Percentiles rank a stretch among this genome's conserved stretches.
phyloP scores from a whole-genome alignment of 257 asterid genomes.

The Solanum tarijense region DNA sequence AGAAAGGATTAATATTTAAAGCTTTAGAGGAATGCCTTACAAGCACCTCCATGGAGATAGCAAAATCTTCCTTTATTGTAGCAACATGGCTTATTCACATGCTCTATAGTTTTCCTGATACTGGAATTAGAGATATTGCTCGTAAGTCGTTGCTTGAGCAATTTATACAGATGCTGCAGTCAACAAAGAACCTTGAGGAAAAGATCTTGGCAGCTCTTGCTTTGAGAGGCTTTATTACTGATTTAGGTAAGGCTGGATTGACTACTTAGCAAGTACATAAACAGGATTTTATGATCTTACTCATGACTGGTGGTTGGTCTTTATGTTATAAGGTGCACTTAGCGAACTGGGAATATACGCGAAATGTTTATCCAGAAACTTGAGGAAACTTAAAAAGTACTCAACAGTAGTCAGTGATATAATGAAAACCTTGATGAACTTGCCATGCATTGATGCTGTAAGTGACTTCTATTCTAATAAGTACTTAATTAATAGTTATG shows the following conservation, averaged over 20 bases:
- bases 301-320: background rate
- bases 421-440: conserved; percentile 60
- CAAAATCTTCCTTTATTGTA: conserved; percentile 51
- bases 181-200: conserved; percentile 72
- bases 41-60: conserved; percentile 63
- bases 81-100: conserved; percentile 72
- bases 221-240: conserved; percentile 49
- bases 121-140: conserved; percentile 54
- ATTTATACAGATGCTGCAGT: conserved; percentile 54
- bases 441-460: conserved; percentile 58
- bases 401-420: conserved; percentile 44
- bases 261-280: background rate
- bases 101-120: conserved; percentile 61
- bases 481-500: background rate
- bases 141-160: conserved; percentile 60
- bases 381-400: conserved; percentile 57
- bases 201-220: conserved; percentile 66
- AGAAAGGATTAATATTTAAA: conserved; percentile 53
- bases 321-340: conserved; percentile 33
- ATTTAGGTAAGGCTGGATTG: conserved; percentile 33
- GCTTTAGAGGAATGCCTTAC: conserved; percentile 62
- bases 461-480: conserved; percentile 12
- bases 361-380: conserved; percentile 44
- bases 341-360: conserved; percentile 45
- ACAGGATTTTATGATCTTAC: background rate